phyloP scores from a whole-genome alignment of 2,329 filamentous ascomycete species.

The Xylariaceae sp. region DNA sequence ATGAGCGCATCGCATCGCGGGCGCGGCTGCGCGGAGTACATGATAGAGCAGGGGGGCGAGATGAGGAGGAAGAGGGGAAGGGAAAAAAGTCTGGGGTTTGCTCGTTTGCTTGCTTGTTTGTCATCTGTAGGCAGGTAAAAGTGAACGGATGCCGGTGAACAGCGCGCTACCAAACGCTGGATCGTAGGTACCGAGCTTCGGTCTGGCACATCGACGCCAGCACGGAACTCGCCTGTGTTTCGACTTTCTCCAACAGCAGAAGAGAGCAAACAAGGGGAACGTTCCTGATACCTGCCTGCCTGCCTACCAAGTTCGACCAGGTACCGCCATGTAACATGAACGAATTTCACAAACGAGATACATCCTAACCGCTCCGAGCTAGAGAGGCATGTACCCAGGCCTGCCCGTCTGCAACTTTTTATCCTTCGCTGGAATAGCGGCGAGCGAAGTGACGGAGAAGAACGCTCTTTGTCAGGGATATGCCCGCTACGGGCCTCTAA shows the following conservation, averaged over 20 bases:
- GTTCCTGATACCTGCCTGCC: not conserved
- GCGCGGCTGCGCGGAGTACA: not conserved
- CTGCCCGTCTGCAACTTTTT: no score
- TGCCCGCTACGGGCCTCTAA: no score
- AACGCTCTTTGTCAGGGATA: no score
- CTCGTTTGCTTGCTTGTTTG: no score
- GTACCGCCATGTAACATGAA: not conserved
- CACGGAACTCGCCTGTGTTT: constrained; percentile 19
- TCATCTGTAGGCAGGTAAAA: no score
- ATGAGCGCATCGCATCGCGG: not conserved
- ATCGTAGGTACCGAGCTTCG: not conserved
- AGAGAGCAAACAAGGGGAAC: not conserved
- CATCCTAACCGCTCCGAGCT: no score
- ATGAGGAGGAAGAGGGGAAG: not conserved
- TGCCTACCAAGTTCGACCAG: not conserved
- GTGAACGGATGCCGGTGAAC: not conserved
- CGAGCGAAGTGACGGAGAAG: no score
- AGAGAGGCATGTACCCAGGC: no score
- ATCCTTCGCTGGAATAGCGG: no score
- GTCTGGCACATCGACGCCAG: not conserved
- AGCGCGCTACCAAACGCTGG: constrained; percentile 6
- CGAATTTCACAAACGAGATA: no score
- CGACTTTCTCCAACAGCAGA: constrained; percentile 8
- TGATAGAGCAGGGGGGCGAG: not conserved
- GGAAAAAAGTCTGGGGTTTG: not conserved